These are phyloP conservation scores for Periglandula ipomoeae DNA, from an alignment of 2,329 filamentous ascomycete genomes.

Conservation along the genomic window DNA sequence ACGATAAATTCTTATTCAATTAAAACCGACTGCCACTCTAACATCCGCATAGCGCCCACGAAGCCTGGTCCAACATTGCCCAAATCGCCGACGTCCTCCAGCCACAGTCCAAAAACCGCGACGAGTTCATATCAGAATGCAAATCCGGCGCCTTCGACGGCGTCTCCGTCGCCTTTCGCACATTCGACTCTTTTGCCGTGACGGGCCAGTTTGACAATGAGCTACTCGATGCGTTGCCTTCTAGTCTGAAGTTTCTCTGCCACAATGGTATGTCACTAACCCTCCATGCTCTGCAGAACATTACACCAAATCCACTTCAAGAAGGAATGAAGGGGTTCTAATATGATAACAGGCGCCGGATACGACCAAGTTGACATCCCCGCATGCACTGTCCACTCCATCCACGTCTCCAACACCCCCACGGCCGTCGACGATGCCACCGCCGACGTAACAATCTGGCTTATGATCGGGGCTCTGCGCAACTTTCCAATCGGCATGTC, in stretches of 20 bases:
- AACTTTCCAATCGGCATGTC: constrained; percentile 61
- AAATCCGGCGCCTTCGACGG: constrained; percentile 56
- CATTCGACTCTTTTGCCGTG: constrained; percentile 52
- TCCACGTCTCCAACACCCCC: constrained; percentile 75
- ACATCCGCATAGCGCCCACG: constrained; percentile 61
- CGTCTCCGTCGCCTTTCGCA: constrained; percentile 58
- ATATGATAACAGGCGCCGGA: constrained; percentile 51
- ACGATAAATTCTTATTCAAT: too few relatives aligned
- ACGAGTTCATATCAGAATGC: constrained; percentile 62
- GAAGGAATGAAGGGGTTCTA: not conserved
- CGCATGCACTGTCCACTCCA: constrained; percentile 56
- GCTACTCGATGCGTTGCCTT: constrained; percentile 49
- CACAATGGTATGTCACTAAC: constrained; percentile 41
- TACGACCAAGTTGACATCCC: constrained; percentile 75
- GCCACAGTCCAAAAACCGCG: constrained; percentile 51
- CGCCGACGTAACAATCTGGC: constrained; percentile 71
- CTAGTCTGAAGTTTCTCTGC: constrained; percentile 46
- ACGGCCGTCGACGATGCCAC: constrained; percentile 74
- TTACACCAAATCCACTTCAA: not conserved
- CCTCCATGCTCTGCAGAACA: not conserved
- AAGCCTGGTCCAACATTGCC: constrained; percentile 53
- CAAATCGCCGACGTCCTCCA: constrained; percentile 55
- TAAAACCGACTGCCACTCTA: too few relatives aligned
- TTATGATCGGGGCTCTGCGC: constrained; percentile 71
- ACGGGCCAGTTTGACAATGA: constrained; percentile 66